A percentile compares a stretch with the other conserved stretches of the same genome.
These are phyloP conservation scores for Penicillium vulpinum DNA, from an alignment of 2,329 filamentous ascomycete genomes.

Conservation along the genomic window DNA sequence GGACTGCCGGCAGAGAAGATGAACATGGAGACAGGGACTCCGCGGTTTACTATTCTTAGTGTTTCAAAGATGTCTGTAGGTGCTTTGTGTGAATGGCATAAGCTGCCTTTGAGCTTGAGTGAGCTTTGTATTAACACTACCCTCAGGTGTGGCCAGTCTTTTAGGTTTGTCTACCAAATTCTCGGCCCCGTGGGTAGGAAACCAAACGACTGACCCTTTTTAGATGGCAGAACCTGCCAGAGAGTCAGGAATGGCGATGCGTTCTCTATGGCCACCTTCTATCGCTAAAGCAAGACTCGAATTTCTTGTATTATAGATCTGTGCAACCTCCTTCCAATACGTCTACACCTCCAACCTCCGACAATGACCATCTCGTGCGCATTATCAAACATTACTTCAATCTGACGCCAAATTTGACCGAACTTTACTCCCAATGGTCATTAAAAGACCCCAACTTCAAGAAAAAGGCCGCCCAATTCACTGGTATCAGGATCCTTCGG, in stretches of 20 bases:
- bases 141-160: conserved; percentile 91
- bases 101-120: conserved; percentile 75
- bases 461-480: conserved; percentile 80
- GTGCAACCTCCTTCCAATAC: conserved; percentile 4
- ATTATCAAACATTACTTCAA: conserved; percentile 86
- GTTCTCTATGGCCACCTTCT: conserved; percentile 82
- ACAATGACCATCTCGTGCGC: conserved; percentile 66
- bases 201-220: conserved; percentile 6
- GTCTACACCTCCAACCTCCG: conserved; percentile 35
- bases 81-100: conserved; percentile 76
- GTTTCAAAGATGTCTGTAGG: conserved; percentile 18
- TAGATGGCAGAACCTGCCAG: conserved; percentile 78
- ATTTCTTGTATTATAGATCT: conserved; percentile 75
- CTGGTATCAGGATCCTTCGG: conserved; percentile 85
- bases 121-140: conserved; percentile 96
- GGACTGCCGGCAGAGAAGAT: neutral
- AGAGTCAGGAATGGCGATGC: conserved; percentile 83
- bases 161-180: conserved; percentile 53
- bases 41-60: neutral
- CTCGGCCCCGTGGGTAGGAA: neutral
- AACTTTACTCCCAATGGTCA: conserved; percentile 86
- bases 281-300: conserved; percentile 77
- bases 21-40: neutral
- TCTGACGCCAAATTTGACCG: conserved; percentile 70
- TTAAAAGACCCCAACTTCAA: conserved; percentile 82